phyloP scores from a whole-genome alignment of 2,329 filamentous ascomycete genomes.

The Cercospora berteroae region DNA sequence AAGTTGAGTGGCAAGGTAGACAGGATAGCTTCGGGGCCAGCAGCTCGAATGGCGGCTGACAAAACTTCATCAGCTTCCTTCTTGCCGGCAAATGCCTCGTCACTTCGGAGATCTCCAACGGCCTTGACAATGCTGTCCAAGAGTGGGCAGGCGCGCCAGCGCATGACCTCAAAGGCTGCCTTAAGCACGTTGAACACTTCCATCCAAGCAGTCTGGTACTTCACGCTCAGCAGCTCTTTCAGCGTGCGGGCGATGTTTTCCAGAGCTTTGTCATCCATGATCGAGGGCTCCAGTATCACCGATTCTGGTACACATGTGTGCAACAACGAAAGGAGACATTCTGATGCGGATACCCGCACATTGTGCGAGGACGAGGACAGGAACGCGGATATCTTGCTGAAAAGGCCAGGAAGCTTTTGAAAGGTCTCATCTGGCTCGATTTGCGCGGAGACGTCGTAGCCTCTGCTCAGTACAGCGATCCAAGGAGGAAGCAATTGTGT shows the following conservation, averaged over 20 bases:
- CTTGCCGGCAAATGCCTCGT: slow-evolving; percentile 86
- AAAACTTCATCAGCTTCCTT: slow-evolving; percentile 92
- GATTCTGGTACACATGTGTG: slow-evolving; percentile 82
- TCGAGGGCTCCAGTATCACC: slow-evolving; percentile 81
- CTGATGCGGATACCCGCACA: slow-evolving; percentile 89
- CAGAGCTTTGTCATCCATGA: slow-evolving; percentile 87
- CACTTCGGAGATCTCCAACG: slow-evolving; percentile 82
- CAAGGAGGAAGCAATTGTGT: slow-evolving; percentile 92
- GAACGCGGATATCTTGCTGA: slow-evolving; percentile 75
- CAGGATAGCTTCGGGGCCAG: slow-evolving; percentile 84
- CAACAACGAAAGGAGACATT: slow-evolving; percentile 90
- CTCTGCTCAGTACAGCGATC: slow-evolving; percentile 92
- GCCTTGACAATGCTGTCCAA: slow-evolving; percentile 72
- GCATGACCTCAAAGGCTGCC: slow-evolving; percentile 80
- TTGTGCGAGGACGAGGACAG: slow-evolving; percentile 86
- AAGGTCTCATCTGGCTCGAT: slow-evolving; percentile 89
- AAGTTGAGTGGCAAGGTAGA: slow-evolving; percentile 83
- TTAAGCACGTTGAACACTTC: slow-evolving; percentile 88
- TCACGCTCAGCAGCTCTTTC: slow-evolving; percentile 75
- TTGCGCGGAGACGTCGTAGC: slow-evolving; percentile 89
- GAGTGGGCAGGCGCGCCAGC: slow-evolving; percentile 80
- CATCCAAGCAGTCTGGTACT: slow-evolving; percentile 91
- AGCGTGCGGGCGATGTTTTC: slow-evolving; percentile 75
- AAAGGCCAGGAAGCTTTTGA: slow-evolving; percentile 80
- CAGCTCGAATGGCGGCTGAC: slow-evolving; percentile 79